phyloP scores from a whole-genome alignment of 1,139 yeast species.

The Saccharomyces hybrid region DNA sequence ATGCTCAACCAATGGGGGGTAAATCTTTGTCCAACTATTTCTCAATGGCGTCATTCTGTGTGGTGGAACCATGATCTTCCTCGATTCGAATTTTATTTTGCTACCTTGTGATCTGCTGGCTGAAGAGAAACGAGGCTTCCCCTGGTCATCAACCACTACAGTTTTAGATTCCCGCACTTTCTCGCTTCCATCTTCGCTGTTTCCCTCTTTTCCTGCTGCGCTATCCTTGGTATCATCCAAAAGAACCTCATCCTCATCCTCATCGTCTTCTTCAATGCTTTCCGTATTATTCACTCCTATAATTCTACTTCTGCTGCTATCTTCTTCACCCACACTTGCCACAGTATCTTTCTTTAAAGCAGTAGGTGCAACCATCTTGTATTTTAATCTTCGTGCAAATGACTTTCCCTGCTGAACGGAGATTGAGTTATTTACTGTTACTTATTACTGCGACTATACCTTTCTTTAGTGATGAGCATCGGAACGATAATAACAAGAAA shows the following conservation, averaged over 20 bases:
- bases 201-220: constrained; percentile 18
- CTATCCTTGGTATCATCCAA: constrained; percentile 44
- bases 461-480: background rate
- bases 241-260: constrained; percentile 68
- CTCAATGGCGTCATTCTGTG: constrained; percentile 93
- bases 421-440: background rate
- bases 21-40: constrained; percentile 84
- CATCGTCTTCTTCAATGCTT: constrained; percentile 22
- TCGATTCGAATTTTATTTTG: constrained; percentile 69
- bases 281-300: constrained; percentile 24
- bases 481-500: background rate
- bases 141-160: constrained; percentile 75
- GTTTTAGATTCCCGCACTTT: constrained; percentile 38
- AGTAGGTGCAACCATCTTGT: constrained; percentile 65
- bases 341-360: constrained; percentile 33
- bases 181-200: constrained; percentile 15
- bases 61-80: constrained; percentile 92
- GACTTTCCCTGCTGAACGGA: background rate
- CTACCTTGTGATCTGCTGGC: constrained; percentile 54
- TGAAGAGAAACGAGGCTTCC: constrained; percentile 81
- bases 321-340: constrained; percentile 18
- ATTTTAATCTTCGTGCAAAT: background rate
- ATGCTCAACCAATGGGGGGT: constrained; percentile 93
- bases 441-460: background rate
- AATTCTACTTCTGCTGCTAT: constrained; percentile 19